A percentile compares a stretch with the other conserved stretches of the same genome.
These are phyloP conservation scores for Amaranthus cruentus DNA, from an alignment of 148 eudicot genomes.

Conservation along the genomic window DNA sequence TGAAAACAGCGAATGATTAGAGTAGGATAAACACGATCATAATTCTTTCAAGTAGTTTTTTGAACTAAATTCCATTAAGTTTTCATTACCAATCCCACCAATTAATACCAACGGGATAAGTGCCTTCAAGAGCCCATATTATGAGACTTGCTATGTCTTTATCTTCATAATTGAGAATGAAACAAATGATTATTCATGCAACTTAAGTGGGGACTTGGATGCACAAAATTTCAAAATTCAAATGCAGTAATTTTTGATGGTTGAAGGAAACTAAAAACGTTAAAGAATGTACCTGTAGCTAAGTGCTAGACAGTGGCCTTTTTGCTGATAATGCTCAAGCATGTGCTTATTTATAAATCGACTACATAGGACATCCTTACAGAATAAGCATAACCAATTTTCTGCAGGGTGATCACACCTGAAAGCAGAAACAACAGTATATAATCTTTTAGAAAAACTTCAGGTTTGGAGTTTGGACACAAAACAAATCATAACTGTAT, in stretches of 20 bases:
- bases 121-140: too few species aligned
- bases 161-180: too few species aligned
- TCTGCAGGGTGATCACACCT: constrained; percentile 84
- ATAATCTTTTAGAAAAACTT: constrained; percentile 1
- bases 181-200: neutral
- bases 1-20: too few species aligned
- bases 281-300: constrained; percentile 62
- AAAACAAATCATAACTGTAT: neutral
- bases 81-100: too few species aligned
- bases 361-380: constrained; percentile 85
- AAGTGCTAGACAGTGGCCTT: constrained; percentile 63
- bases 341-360: constrained; percentile 88
- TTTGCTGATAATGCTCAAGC: constrained; percentile 70
- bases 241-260: neutral
- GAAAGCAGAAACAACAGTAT: constrained; percentile 9
- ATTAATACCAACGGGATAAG: too few species aligned
- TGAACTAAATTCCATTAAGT: too few species aligned
- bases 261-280: neutral
- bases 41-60: too few species aligned
- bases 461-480: neutral
- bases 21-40: too few species aligned
- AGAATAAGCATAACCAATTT: constrained; percentile 84
- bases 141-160: too few species aligned
- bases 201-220: neutral
- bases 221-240: neutral